Evolutionary conservation across 805 yeast species (phyloP).

Genomic region (Candida taoyuanica): DNA sequence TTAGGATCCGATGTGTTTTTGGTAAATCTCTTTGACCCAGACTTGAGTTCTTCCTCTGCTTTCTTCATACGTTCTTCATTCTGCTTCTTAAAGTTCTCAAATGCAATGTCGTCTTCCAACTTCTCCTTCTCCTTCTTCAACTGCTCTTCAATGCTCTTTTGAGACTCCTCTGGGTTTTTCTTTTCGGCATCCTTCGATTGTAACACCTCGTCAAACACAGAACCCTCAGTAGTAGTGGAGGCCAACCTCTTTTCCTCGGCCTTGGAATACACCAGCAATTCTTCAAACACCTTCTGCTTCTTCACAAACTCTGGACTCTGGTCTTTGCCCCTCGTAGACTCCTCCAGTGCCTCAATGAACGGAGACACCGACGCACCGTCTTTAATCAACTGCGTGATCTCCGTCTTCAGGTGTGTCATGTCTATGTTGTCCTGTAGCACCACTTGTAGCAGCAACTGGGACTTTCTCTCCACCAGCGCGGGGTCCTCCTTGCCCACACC

Average conservation of each 20-base stretch:
- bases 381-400: constrained; percentile 12
- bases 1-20: constrained; percentile 30
- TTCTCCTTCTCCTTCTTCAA: constrained; percentile 12
- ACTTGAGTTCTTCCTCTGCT: constrained; percentile 15
- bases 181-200: constrained; percentile 7
- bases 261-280: constrained; percentile 11
- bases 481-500: constrained; percentile 15
- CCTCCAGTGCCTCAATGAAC: constrained; percentile 17
- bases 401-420: constrained; percentile 8
- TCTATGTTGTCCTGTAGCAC: constrained; percentile 11
- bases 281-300: constrained; percentile 12
- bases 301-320: constrained; percentile 4
- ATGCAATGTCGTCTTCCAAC: constrained; percentile 9
- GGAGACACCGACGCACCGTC: constrained; percentile 15
- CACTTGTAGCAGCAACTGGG: constrained; percentile 15
- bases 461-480: constrained; percentile 9
- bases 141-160: constrained; percentile 9
- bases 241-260: constrained; percentile 9
- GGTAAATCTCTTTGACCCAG: constrained; percentile 18
- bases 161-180: constrained; percentile 1
- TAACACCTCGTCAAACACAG: constrained; percentile 14
- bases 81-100: constrained; percentile 8
- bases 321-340: constrained; percentile 7
- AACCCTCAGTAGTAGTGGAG: neutral
- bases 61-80: constrained; percentile 19